phyloP scores from a whole-genome alignment of 1,284 basidiomycete species.

The Tranzscheliella williamsii region DNA sequence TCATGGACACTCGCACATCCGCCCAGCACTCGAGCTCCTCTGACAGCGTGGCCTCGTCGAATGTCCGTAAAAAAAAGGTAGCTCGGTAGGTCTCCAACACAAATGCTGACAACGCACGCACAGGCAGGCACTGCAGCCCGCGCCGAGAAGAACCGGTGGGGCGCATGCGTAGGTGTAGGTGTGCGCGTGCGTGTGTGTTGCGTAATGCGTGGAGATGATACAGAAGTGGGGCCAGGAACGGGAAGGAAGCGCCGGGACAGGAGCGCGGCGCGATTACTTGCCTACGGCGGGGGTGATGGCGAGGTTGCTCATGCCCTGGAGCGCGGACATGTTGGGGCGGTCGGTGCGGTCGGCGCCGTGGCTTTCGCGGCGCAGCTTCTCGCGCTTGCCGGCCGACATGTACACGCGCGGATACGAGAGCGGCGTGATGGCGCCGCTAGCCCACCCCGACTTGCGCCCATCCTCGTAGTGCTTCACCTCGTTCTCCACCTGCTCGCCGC shows the following conservation, averaged over 20 bases:
- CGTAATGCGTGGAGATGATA: background rate
- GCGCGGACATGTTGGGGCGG: constrained; percentile 6
- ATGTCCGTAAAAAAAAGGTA: too few relatives aligned
- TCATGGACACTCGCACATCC: too few relatives aligned
- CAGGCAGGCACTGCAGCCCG: too few relatives aligned
- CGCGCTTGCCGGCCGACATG: constrained; percentile 30
- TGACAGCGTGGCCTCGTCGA: too few relatives aligned
- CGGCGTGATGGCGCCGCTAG: constrained; percentile 32
- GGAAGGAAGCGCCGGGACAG: too few relatives aligned
- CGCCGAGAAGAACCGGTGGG: too few relatives aligned
- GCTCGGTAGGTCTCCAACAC: too few relatives aligned
- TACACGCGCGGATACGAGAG: constrained; percentile 42
- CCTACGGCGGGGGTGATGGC: constrained; percentile 31
- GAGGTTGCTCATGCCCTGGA: constrained; percentile 25
- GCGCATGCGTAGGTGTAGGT: too few relatives aligned
- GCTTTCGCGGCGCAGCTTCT: constrained; percentile 33
- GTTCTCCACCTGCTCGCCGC: constrained; percentile 39
- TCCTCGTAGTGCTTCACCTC: constrained; percentile 44
- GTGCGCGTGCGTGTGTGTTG: background rate
- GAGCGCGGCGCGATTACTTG: constrained; percentile 5
- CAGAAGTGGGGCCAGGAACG: background rate
- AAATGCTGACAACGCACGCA: too few relatives aligned
- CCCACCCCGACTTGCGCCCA: constrained; percentile 23
- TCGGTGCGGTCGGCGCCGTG: constrained; percentile 38
- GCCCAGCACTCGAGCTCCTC: too few relatives aligned